A percentile compares a stretch with the other conserved stretches of the same genome.
Conservation (phyloP, 2,329 filamentous ascomycete species). For the Colletotrichum tofieldiae region DNA sequence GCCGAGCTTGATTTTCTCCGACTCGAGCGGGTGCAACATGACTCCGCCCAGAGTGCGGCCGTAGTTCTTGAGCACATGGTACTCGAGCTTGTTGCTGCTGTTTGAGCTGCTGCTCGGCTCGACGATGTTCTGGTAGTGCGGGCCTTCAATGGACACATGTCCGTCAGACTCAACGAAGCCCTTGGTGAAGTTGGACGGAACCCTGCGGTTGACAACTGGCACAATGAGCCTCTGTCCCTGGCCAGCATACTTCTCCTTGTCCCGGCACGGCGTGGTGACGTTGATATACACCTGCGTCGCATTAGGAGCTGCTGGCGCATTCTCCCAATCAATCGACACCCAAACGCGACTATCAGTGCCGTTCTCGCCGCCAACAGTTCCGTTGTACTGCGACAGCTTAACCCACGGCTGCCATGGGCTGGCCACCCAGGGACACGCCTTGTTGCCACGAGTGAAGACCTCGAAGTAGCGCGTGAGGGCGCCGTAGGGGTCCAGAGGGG, state of each 20-base stretch:
- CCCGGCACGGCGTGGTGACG: constrained; percentile 63
- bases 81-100: constrained; percentile 49
- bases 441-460: constrained; percentile 72
- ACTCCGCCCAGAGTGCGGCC: constrained; percentile 73
- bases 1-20: constrained; percentile 64
- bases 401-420: constrained; percentile 66
- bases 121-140: constrained; percentile 64
- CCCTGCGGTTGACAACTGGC: constrained; percentile 65
- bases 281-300: constrained; percentile 66
- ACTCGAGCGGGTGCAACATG: constrained; percentile 67
- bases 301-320: constrained; percentile 67
- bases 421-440: constrained; percentile 68
- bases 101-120: constrained; percentile 43
- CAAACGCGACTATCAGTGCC: constrained; percentile 69
- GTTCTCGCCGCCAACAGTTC: constrained; percentile 62
- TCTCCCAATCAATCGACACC: constrained; percentile 71
- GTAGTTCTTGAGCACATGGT: constrained; percentile 68
- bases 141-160: constrained; percentile 69
- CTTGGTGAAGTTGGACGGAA: constrained; percentile 66
- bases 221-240: constrained; percentile 65
- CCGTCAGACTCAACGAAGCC: constrained; percentile 76
- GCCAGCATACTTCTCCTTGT: constrained; percentile 59
- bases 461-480: constrained; percentile 73
- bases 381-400: constrained; percentile 64
- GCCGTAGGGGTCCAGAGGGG: constrained; percentile 72